Evolutionary conservation across 305 asterid genomes (phyloP).

Genomic region (Stenogyne calaminthoides): DNA sequence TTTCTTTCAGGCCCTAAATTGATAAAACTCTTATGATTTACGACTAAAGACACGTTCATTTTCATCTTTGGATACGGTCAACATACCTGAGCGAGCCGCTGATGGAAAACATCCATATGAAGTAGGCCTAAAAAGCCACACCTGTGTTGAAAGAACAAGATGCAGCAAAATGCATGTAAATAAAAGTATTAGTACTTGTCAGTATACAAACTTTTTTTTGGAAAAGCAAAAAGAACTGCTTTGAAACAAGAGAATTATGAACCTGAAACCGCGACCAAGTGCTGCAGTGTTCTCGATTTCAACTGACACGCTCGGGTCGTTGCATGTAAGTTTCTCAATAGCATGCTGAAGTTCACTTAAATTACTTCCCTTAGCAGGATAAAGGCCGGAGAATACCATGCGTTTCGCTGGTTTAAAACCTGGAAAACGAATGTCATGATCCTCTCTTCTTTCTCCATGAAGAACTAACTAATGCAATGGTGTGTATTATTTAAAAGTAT

Average conservation of each 20-base stretch:
- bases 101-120: no score
- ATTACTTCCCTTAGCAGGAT: conserved; percentile 77
- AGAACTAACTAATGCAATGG: no score
- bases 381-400: conserved; percentile 88
- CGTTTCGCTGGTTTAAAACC: conserved; percentile 91
- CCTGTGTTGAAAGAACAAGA: neutral
- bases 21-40: neutral
- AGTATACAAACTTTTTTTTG: no score
- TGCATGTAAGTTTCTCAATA: conserved; percentile 82
- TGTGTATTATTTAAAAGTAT: no score
- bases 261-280: conserved; percentile 90
- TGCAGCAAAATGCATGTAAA: neutral
- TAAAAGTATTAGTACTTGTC: no score
- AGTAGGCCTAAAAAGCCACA: no score
- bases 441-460: conserved; percentile 20
- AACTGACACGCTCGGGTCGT: conserved; percentile 85
- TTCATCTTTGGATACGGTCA: no score
- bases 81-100: no score
- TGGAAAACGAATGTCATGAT: conserved; percentile 18
- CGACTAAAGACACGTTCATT: no score
- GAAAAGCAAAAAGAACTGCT: no score
- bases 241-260: neutral
- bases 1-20: neutral
- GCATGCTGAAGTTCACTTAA: conserved; percentile 44
- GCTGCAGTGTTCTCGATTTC: conserved; percentile 77